These are phyloP conservation scores for Aquilaria sinensis DNA, from an alignment of 345 rosid species.

Conservation along the genomic window DNA sequence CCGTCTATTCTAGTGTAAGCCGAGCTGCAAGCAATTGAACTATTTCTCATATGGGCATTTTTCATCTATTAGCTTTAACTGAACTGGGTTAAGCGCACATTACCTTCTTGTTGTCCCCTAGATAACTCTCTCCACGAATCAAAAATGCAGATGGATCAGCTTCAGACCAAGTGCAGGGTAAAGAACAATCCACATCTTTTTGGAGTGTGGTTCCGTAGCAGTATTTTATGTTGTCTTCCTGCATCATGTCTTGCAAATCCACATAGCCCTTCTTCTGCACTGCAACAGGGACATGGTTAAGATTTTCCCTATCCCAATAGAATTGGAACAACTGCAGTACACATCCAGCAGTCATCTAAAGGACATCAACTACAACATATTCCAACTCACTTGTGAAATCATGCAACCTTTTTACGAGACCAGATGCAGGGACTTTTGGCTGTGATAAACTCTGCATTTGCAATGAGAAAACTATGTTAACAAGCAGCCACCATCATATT, in stretches of 20 bases:
- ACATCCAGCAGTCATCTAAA: slow-evolving; percentile 7
- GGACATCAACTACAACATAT: neutral
- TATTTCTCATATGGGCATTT: neutral
- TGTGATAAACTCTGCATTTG: slow-evolving; percentile 25
- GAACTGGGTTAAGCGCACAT: too few relatives aligned
- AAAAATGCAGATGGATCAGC: slow-evolving; percentile 71
- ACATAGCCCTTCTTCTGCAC: slow-evolving; percentile 73
- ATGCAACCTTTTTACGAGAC: slow-evolving; percentile 68
- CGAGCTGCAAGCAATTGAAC: neutral
- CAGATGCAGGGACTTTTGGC: slow-evolving; percentile 56
- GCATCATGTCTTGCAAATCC: slow-evolving; percentile 49
- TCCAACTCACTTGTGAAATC: slow-evolving; percentile 53
- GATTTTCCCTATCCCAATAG: slow-evolving; percentile 4
- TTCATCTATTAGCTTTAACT: too few relatives aligned
- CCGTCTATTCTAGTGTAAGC: neutral
- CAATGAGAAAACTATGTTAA: slow-evolving; percentile 9
- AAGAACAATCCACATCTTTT: slow-evolving; percentile 41
- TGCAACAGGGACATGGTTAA: slow-evolving; percentile 22
- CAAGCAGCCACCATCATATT: too few relatives aligned
- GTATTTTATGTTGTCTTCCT: slow-evolving; percentile 29
- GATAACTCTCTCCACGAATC: slow-evolving; percentile 70
- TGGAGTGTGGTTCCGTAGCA: slow-evolving; percentile 73
- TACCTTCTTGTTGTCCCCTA: slow-evolving; percentile 72
- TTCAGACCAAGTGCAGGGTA: slow-evolving; percentile 71
- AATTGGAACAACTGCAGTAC: neutral